Evolutionary conservation across 164 flowering plant genomes (phyloP).

Genomic region (Stephania yunnanensis): DNA sequence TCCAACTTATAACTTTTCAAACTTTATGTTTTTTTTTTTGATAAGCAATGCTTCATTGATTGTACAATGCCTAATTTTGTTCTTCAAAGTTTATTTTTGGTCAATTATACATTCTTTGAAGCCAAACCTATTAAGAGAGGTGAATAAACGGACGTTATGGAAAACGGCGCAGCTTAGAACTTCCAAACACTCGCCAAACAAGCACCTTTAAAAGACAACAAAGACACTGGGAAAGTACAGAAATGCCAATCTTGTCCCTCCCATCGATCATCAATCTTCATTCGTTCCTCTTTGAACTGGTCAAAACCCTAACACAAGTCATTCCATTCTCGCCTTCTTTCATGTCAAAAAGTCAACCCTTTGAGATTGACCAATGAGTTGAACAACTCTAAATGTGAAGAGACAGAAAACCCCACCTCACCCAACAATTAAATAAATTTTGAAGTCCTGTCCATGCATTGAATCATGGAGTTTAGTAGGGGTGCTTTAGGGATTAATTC

Average conservation of each 20-base stretch:
- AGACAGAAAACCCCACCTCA: background rate
- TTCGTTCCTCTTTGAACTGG: slow-evolving; percentile 7
- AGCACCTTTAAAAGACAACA: background rate
- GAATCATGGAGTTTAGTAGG: background rate
- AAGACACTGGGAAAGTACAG: background rate
- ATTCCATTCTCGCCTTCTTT: background rate
- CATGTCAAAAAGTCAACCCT: slow-evolving; percentile 17
- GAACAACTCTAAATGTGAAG: background rate
- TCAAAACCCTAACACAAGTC: slow-evolving; percentile 10
- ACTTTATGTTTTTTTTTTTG: too few relatives aligned
- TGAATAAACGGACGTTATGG: too few relatives aligned
- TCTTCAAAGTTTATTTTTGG: too few relatives aligned
- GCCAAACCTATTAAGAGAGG: too few relatives aligned
- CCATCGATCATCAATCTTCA: background rate
- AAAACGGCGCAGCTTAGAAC: background rate
- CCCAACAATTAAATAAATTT: background rate
- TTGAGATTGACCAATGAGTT: background rate
- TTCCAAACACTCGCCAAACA: background rate
- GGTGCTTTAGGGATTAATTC: background rate
- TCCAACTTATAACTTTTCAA: too few relatives aligned
- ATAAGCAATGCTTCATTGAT: too few relatives aligned
- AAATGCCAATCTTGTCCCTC: background rate
- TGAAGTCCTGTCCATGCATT: background rate
- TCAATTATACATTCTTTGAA: too few relatives aligned
- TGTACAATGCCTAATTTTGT: too few relatives aligned